Evolutionary conservation across 768 basidiomycete genomes (phyloP), one percentile per base, ranked within the genome.

Genomic region (Cantharellus cinnabarinus): DNA sequence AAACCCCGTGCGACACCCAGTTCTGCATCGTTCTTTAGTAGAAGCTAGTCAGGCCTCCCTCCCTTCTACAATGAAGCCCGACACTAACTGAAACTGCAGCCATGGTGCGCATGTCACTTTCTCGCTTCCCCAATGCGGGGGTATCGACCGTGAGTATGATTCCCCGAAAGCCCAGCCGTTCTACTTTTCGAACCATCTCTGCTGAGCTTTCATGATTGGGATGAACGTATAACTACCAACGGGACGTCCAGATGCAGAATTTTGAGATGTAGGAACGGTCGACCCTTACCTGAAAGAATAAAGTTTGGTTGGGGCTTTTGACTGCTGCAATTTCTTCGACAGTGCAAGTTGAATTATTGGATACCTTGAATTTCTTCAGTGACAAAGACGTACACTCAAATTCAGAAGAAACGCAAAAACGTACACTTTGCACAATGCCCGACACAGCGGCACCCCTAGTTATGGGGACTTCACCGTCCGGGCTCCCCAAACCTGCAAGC

Each of bases 111-210:
- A 54, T 54, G 65, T 89, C 87, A 59, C 75, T 71, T 68, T 89
- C 87, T 53, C 89, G 76, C 64, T 89, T 89, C 5, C 85, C 83
- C 2, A 82, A 74, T 44, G 84, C 79, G n/a, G 87, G 74, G 0
- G 89, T 85, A 70, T 97, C 91, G 2, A 93, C 90, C 2, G 91
- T 95, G 58, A 97, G 73, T 68, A 89, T 89, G 61, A 97, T 85
- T 0, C 85, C 89, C 54, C 83, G 88, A 70, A 85, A 93, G 0
- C 89, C 88, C 2, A 86, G 70, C 39, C 69, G 67, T 60, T 84
- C 83, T 29, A 89, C 77, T 56, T 85, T 80, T 52, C 76, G 74
- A 14, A 95, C 76, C 38, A 86, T 78, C 62, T 76, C 74, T 66
- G 79, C 81, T 2, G 89, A 88, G 41, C 75, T 73, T 10, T 70